phyloP scores from a whole-genome alignment of 345 rosid genomes.

The Salix dunnii region DNA sequence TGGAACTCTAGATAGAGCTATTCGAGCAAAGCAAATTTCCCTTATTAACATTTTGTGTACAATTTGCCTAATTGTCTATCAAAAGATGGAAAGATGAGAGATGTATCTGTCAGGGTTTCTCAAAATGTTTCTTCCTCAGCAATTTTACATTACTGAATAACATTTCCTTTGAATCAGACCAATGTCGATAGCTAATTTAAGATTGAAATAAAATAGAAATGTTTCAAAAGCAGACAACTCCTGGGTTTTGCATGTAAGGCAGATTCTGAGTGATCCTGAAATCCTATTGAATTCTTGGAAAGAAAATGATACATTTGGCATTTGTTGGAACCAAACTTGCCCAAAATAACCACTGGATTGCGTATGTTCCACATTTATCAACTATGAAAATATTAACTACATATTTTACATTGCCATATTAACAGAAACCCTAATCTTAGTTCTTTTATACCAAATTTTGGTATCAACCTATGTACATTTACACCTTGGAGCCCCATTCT shows the following conservation, averaged over 20 bases:
- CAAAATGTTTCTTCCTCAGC: background rate
- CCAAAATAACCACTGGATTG: background rate
- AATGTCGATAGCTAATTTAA: background rate
- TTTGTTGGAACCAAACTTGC: background rate
- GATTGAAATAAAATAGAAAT: background rate
- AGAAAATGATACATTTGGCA: background rate
- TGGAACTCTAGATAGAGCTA: background rate
- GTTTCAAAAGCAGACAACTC: background rate
- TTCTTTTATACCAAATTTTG: background rate
- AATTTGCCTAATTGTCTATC: background rate
- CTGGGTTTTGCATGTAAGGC: background rate
- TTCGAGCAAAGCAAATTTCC: background rate
- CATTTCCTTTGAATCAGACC: background rate
- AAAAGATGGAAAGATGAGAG: background rate
- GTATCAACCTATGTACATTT: background rate
- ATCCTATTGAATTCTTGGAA: background rate
- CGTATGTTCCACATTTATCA: background rate
- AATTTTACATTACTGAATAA: background rate
- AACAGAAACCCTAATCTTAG: background rate
- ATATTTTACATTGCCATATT: background rate
- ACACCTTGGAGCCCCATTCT: background rate
- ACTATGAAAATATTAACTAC: background rate
- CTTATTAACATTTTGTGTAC: background rate
- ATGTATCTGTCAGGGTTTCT: background rate
- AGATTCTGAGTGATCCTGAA: background rate